These are phyloP conservation scores for Aspergillaceae sp. DNA, from an alignment of 2,329 filamentous ascomycete genomes.

Conservation along the genomic window DNA sequence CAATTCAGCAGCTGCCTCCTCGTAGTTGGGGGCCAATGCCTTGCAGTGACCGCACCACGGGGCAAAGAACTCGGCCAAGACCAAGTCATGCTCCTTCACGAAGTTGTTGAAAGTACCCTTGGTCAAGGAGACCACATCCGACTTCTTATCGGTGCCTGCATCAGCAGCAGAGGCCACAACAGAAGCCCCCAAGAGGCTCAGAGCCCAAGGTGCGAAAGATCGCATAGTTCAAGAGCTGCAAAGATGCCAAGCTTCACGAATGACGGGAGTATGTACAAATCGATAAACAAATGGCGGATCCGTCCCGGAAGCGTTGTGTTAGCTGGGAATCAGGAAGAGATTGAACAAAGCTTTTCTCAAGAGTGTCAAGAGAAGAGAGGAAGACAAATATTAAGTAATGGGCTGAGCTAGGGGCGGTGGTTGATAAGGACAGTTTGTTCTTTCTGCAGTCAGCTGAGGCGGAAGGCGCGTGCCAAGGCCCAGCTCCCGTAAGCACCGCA, in stretches of 20 bases:
- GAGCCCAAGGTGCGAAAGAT: conserved; percentile 30
- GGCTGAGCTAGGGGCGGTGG: too few species aligned
- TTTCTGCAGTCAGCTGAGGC: conserved; percentile 25
- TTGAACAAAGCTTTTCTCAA: neutral
- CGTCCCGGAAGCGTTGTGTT: too few species aligned
- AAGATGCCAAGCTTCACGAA: too few species aligned
- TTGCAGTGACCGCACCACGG: conserved; percentile 99
- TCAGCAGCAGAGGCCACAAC: conserved; percentile 29
- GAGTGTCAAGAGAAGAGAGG: conserved; percentile 1
- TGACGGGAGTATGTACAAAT: too few species aligned
- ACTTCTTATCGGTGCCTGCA: conserved; percentile 32
- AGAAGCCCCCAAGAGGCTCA: conserved; percentile 33
- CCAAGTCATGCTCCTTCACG: conserved; percentile 74
- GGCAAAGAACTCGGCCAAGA: conserved; percentile 94
- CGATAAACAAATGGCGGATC: too few species aligned
- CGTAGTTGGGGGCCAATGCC: conserved; percentile 62
- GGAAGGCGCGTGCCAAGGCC: conserved; percentile 12
- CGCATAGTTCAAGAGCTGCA: conserved; percentile 20
- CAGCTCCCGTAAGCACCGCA: conserved; percentile 3
- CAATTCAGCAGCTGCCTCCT: conserved; percentile 40
- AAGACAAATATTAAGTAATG: conserved; percentile 5
- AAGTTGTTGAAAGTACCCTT: conserved; percentile 82
- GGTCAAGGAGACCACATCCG: conserved; percentile 78
- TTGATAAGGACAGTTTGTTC: conserved; percentile 37
- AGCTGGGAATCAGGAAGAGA: conserved; percentile 4